Conservation (phyloP, 2,329 filamentous ascomycete genomes). For the Ascochyta viciae-villosae region DNA sequence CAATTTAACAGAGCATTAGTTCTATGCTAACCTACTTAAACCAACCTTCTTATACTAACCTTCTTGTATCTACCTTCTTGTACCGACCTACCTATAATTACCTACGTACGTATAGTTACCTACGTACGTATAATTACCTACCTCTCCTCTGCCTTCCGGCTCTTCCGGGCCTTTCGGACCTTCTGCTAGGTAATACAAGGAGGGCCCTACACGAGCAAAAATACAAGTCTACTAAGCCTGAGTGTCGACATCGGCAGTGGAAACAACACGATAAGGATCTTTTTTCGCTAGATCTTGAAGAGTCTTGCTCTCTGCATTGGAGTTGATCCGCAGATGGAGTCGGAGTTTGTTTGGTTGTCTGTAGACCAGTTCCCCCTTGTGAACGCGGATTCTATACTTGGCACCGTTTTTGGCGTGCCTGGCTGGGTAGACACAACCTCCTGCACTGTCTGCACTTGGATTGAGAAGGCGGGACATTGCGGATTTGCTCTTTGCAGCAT, state of each 20-base stretch:
- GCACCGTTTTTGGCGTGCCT: constrained; percentile 5
- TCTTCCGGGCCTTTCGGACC: too few species aligned
- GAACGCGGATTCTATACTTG: background rate
- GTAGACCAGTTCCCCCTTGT: constrained; percentile 4
- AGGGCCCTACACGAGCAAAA: background rate
- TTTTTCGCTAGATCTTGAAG: background rate
- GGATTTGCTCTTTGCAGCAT: constrained; percentile 6
- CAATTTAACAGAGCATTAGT: too few species aligned
- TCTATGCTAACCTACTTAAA: too few species aligned
- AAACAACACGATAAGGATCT: background rate
- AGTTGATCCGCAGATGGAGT: constrained; percentile 5
- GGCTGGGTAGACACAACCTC: constrained; percentile 8
- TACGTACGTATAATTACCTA: too few species aligned
- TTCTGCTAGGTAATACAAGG: too few species aligned
- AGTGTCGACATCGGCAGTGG: background rate
- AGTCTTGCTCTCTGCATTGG: constrained; percentile 5
- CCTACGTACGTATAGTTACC: too few species aligned
- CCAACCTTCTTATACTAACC: too few species aligned
- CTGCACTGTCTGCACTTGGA: constrained; percentile 1
- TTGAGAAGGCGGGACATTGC: constrained; percentile 9
- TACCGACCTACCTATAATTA: too few species aligned
- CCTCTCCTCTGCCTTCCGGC: too few species aligned
- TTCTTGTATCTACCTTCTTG: too few species aligned
- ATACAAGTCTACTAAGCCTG: background rate
- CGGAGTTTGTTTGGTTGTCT: constrained; percentile 1